Evolutionary conservation across 768 basidiomycete genomes (phyloP).

Genomic region (Gloeopeniophorella convolvens): DNA sequence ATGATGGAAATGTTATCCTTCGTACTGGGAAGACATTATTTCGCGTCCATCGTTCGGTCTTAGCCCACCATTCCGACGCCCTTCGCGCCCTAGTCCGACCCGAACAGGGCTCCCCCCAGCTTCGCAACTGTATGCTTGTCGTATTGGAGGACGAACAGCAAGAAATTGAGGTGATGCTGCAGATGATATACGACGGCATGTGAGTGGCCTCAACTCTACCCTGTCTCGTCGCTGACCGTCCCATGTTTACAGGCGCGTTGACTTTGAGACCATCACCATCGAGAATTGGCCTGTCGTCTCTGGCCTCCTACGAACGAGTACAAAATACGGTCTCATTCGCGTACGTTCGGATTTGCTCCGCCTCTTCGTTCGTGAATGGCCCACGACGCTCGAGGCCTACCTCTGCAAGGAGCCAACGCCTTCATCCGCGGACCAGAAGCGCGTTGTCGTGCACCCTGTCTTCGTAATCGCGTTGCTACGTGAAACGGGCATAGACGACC

Average conservation of each 20-base stretch:
- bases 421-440: not conserved
- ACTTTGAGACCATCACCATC: slow-evolving; percentile 18
- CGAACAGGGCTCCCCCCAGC: not conserved
- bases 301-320: slow-evolving; percentile 13
- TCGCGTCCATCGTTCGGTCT: slow-evolving; percentile 13
- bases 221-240: too few relatives aligned
- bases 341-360: slow-evolving; percentile 3
- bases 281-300: slow-evolving; percentile 18
- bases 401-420: not conserved
- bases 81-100: not conserved
- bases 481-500: slow-evolving; percentile 18
- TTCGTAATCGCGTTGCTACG: slow-evolving; percentile 25
- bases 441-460: slow-evolving; percentile 23
- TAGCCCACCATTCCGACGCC: slow-evolving; percentile 14
- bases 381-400: not conserved
- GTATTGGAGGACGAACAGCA: slow-evolving; percentile 12
- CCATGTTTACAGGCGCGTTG: slow-evolving; percentile 18
- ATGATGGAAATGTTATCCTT: slow-evolving; percentile 17
- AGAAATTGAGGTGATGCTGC: slow-evolving; percentile 16
- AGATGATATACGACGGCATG: slow-evolving; percentile 17
- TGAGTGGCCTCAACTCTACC: slow-evolving; percentile 6
- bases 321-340: slow-evolving; percentile 11
- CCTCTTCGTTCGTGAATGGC: slow-evolving; percentile 5
- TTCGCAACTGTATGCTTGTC: slow-evolving; percentile 3
- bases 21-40: slow-evolving; percentile 4